phyloP scores from a whole-genome alignment of 106 monocot species.

The Ottelia alismoides region DNA sequence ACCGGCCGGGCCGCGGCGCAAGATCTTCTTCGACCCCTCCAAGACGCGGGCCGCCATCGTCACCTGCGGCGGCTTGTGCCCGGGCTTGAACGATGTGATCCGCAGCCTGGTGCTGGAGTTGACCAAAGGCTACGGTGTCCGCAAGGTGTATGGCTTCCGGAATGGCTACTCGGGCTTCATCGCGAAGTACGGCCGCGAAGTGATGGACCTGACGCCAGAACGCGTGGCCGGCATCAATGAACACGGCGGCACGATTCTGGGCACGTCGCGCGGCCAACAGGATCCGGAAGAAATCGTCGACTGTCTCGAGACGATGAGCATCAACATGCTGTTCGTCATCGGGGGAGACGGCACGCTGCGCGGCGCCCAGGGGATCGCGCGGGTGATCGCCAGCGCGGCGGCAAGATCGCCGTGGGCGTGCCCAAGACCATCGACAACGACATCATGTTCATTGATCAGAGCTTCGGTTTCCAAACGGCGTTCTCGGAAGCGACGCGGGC shows the following conservation, averaged over 20 bases:
- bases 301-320: too few species aligned
- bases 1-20: conserved; percentile 47
- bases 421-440: too few species aligned
- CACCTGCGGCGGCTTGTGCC: conserved; percentile 69
- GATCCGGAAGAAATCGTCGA: conserved; percentile 28
- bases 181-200: neutral
- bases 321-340: conserved; percentile 55
- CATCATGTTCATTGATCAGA: conserved; percentile 47
- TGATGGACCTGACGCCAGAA: neutral
- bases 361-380: conserved; percentile 36
- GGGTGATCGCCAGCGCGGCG: neutral
- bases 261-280: conserved; percentile 51
- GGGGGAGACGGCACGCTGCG: conserved; percentile 62
- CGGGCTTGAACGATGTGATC: conserved; percentile 68
- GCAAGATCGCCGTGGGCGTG: neutral
- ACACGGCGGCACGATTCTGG: conserved; percentile 34
- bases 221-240: neutral
- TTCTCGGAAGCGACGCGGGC: conserved; percentile 58
- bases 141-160: neutral
- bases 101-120: conserved; percentile 22
- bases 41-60: conserved; percentile 63
- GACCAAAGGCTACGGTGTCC: neutral
- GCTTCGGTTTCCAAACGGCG: conserved; percentile 64
- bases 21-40: conserved; percentile 52
- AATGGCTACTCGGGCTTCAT: neutral